Base-by-base conservation (phyloP, 352 stramenopile species). In the Phytophthora brassicae region DNA sequence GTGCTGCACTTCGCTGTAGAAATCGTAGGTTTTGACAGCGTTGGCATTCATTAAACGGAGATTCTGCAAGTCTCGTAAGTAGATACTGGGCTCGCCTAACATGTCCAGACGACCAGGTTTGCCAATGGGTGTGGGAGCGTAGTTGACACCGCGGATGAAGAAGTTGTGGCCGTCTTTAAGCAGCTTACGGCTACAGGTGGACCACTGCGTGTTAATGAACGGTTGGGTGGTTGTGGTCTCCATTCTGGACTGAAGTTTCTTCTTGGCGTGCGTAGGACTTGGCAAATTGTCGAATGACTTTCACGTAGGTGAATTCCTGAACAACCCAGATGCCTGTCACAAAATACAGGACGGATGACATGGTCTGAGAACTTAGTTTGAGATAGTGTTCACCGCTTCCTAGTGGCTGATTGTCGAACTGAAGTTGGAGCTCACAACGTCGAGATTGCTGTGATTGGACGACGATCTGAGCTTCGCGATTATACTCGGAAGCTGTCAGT, bases 111-210 rank as follows among this genome's bases (percentile, higher is more conserved):
- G 66, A 0, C 77, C 78, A 13, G 75, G 78, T 9, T 57, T 65
- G 11, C 79, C 79, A 36, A 90, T 89, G 1, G 79, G 81, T 28
- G 79, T 88, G 38, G 81, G 81, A 38, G 79, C 75, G 43, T 90
- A 90, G 61, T 89, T 90, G 63, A 90, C 74, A 31, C 81, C 81
- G 20, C 81, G 81, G 23, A 89, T 69, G 63, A 90, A 90, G 62
- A 89, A 90, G 57, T 60, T 83, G 19, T 61, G 62, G 39, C 62
- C 65, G 49, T 90, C 70, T 28, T 80, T 70, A 26, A 90, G 74
- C 53, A 90, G 66, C 46, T 89, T 84, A 35, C 81, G 79, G 13
- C 72, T 72, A 57, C 81, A 90, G 23, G 73, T 74, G 16, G 66
- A 77, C 79, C 81, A 90, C 45, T 72, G 53, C 22, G 81, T 88